A percentile compares a stretch with the other conserved stretches of the same genome.
Conservation (phyloP, 148 eudicot species). For the Suaeda aralocaspica region DNA sequence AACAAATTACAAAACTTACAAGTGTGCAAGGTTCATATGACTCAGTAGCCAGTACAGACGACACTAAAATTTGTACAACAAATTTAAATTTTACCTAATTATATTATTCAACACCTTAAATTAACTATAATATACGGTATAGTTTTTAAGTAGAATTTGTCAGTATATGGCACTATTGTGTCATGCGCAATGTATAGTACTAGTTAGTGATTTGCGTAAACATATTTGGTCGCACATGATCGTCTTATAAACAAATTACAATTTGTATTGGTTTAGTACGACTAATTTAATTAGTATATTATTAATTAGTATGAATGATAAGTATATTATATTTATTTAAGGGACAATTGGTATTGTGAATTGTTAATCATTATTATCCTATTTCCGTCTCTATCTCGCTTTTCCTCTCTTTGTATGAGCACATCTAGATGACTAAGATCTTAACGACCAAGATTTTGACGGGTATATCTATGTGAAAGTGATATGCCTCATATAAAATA, state of each 20-base stretch:
- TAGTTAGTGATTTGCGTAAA: slow-evolving; percentile 22
- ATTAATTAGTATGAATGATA: background rate
- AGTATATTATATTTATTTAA: background rate
- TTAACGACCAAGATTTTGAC: slow-evolving; percentile 26
- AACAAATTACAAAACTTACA: no score
- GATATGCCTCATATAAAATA: slow-evolving; percentile 15
- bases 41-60: no score
- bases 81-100: no score
- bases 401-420: slow-evolving; percentile 20
- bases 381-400: background rate
- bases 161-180: no score
- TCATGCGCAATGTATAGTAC: background rate
- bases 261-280: background rate
- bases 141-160: no score
- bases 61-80: no score
- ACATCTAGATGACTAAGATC: slow-evolving; percentile 23
- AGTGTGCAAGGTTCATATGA: no score
- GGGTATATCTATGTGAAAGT: slow-evolving; percentile 24
- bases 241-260: background rate
- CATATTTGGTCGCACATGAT: slow-evolving; percentile 17
- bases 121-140: no score
- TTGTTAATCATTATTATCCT: background rate
- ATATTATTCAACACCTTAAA: no score
- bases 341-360: background rate
- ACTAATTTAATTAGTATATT: no score